Evolutionary conservation across 2,329 filamentous ascomycete genomes (phyloP), one percentile per base, ranked within the genome.

Genomic region (Exophiala alcalophila): DNA sequence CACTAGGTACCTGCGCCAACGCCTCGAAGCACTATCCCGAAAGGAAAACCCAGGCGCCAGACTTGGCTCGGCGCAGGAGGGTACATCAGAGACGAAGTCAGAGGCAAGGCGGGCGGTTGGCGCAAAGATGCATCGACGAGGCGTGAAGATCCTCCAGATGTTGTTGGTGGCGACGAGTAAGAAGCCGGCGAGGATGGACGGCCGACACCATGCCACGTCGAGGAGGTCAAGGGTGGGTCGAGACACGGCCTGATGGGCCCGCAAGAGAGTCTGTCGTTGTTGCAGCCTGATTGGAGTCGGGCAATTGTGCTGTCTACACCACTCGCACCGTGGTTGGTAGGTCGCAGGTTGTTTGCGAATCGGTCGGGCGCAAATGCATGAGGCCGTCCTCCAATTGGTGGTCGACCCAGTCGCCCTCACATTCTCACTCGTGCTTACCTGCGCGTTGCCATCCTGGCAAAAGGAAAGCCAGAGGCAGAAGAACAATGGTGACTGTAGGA

Each of bases 351-450:
- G 24, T 37, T 32, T 24, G 35, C 24, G 40, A 43, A 19, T 44
- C 37, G 28, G 35, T 50, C 36, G 40, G 48, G 48, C 48, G 44
- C 40, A 12, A 50, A 44, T 47, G 48, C 48, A 50, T 37, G 6
- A 21, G 21, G 14, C 5, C 11, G 11, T 15, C 29, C 11, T 25
- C n/a, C 29, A n/a, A 19, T 28, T n/a, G n/a, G n/a, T n/a, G n/a
- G n/a, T n/a, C n/a, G n/a, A n/a, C n/a, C n/a, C n/a, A n/a, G n/a
- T n/a, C n/a, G n/a, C n/a, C n/a, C n/a, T n/a, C n/a, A n/a, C n/a
- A n/a, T n/a, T n/a, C n/a, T n/a, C n/a, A n/a, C n/a, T n/a, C n/a
- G n/a, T 5, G 20, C 30, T 33, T 19, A 33, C 30, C 30, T 14
- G 15, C 9, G 16, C 15, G n/a, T 33, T 18, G 23, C 30, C 8